Base-by-base conservation (phyloP, 345 rosid species). In the Dipteronia sinensis region DNA sequence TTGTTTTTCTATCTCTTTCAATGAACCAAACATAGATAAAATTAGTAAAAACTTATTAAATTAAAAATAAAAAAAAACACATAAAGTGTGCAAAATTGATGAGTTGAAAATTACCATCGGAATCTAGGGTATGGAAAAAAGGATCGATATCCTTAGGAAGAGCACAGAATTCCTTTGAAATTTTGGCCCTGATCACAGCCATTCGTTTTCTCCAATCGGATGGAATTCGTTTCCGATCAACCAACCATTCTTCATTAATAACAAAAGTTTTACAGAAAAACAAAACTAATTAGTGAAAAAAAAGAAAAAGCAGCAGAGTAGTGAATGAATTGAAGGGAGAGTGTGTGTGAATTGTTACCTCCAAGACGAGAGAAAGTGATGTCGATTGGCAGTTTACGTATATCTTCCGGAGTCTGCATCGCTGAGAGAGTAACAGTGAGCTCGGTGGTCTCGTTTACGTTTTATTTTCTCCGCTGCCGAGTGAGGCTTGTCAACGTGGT, bases 211-310 rank as follows among this genome's bases (percentile, higher is more conserved):
- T 82, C 97, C 97, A 95, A 90, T 92, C 98, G 69, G 93, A 81
- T 38, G 98, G 98, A 56, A 92, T 83, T 78, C 95, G 86, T 89
- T 94, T 96, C 81, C 98, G 97, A 90, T 96, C 99, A 79, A 93
- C 96, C 86, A 93, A 76, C 99, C 98, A 96, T 79, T 96, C 98
- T 93, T 83, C 87, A 58, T 59, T 17, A 81, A 47, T 40, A 6
- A 53, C 67, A 73, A 72, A 42, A 42, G 46, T 42, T 8, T 42
- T 42, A n/a, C 70, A 23, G 17, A 9, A n/a, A 31, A 67, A 2
- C 1, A 27, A 66, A 7, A 42, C 6, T 23, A 76, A 13, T 51
- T 58, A 49, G 55, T 63, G 5, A 67, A 2, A 29, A 44, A 44
- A 7, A 17, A 8, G 2, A 34, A 31, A 31, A n/a, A 10, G 20